Evolutionary conservation across 164 flowering plant species (phyloP).

Genomic region (Chimonanthus salicifolius): DNA sequence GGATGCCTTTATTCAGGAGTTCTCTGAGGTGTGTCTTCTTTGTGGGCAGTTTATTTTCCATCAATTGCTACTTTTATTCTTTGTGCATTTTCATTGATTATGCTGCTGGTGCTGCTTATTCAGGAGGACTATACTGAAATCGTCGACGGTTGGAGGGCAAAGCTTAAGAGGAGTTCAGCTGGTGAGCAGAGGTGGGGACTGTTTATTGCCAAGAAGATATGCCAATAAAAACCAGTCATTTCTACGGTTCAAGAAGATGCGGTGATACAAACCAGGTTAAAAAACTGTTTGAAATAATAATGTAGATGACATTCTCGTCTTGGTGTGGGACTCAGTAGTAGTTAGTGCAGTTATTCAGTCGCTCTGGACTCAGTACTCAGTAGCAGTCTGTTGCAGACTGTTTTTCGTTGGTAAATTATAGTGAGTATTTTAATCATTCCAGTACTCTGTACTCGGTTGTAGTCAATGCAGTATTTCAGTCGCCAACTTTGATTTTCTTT

Average conservation of each 20-base stretch:
- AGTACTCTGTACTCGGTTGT: too few relatives aligned
- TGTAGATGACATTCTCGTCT: too few relatives aligned
- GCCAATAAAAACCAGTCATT: not conserved
- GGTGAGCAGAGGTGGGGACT: conserved; percentile 98
- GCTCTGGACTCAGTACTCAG: too few relatives aligned
- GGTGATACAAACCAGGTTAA: too few relatives aligned
- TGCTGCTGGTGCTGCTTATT: not conserved
- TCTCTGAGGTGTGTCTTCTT: conserved; percentile 53
- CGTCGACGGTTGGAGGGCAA: conserved; percentile 87
- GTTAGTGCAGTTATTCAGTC: too few relatives aligned
- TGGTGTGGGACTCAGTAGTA: too few relatives aligned
- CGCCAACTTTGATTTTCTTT: too few relatives aligned
- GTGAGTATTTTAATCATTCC: too few relatives aligned
- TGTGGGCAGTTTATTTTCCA: not conserved
- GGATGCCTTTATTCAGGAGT: conserved; percentile 62
- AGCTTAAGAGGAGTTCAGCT: conserved; percentile 61
- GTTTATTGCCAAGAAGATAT: conserved; percentile 75
- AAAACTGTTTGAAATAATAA: not conserved
- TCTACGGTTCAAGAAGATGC: not conserved
- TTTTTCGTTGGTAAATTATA: too few relatives aligned
- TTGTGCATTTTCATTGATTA: not conserved
- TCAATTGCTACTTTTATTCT: not conserved
- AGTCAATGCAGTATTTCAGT: too few relatives aligned
- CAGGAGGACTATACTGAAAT: conserved; percentile 90
- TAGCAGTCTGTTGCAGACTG: too few relatives aligned